phyloP scores from a whole-genome alignment of 164 flowering plant genomes.

The Chloranthus sessilifolius region DNA sequence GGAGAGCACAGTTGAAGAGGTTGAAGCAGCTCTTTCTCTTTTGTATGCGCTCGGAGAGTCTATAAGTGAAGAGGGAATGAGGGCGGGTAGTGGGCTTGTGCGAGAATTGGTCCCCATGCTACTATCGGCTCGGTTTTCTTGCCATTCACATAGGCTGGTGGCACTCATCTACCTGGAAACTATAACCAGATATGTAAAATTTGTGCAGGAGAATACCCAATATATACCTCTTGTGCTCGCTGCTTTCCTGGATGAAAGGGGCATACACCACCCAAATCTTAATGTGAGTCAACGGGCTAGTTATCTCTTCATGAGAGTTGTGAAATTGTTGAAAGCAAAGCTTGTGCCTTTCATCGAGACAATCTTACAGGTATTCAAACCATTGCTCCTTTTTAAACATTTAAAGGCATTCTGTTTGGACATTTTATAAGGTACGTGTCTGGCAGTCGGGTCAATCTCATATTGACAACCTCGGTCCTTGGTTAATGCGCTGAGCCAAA shows the following conservation, averaged over 20 bases:
- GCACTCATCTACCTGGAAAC: slow-evolving; percentile 90
- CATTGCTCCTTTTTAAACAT: neutral
- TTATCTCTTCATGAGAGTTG: slow-evolving; percentile 94
- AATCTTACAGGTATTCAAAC: slow-evolving; percentile 75
- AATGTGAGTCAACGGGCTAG: slow-evolving; percentile 88
- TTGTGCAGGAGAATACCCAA: slow-evolving; percentile 69
- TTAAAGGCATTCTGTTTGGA: neutral
- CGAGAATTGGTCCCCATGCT: slow-evolving; percentile 77
- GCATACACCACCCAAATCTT: slow-evolving; percentile 79
- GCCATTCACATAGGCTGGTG: slow-evolving; percentile 89
- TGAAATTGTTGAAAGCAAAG: slow-evolving; percentile 73
- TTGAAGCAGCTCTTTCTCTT: slow-evolving; percentile 91
- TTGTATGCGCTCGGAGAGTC: slow-evolving; percentile 85
- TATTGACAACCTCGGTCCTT: no score
- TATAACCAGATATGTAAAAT: slow-evolving; percentile 72
- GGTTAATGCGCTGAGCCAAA: no score
- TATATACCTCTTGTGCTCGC: slow-evolving; percentile 65
- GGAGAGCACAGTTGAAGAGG: slow-evolving; percentile 72
- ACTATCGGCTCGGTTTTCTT: slow-evolving; percentile 62
- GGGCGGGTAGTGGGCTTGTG: slow-evolving; percentile 61
- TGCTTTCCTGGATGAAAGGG: slow-evolving; percentile 93
- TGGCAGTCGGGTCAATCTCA: no score
- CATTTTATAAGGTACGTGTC: no score
- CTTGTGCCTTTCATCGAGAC: slow-evolving; percentile 84
- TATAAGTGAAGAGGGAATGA: slow-evolving; percentile 70